A percentile compares a stretch with the other conserved stretches of the same genome.
phyloP scores from a whole-genome alignment of 805 yeast species.

The Candida xiaguanensis region DNA sequence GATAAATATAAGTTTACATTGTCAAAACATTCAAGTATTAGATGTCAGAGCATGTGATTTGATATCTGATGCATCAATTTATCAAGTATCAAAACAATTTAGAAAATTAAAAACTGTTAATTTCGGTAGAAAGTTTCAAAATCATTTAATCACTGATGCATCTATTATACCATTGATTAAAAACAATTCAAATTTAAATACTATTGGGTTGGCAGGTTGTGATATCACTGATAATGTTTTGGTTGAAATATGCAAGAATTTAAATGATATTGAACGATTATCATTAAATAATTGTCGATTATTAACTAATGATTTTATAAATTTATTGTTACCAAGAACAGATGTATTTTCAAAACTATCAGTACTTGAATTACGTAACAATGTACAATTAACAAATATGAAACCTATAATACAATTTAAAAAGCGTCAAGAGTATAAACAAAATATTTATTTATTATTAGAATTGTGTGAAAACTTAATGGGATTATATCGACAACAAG shows the following conservation, averaged over 20 bases:
- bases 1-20: constrained; percentile 44
- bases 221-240: constrained; percentile 68
- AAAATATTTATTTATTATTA: constrained; percentile 51
- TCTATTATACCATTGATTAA: constrained; percentile 57
- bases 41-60: constrained; percentile 83
- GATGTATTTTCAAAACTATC: constrained; percentile 49
- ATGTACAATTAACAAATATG: constrained; percentile 53
- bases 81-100: constrained; percentile 62
- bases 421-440: constrained; percentile 42
- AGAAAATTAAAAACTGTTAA: constrained; percentile 56
- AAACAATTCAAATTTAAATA: constrained; percentile 51
- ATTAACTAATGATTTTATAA: constrained; percentile 57
- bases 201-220: constrained; percentile 90
- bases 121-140: constrained; percentile 72
- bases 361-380: constrained; percentile 74
- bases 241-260: constrained; percentile 69
- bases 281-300: constrained; percentile 70
- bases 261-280: constrained; percentile 56
- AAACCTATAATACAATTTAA: constrained; percentile 68
- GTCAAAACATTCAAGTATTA: constrained; percentile 59
- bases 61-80: constrained; percentile 72
- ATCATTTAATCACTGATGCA: constrained; percentile 66
- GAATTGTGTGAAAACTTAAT: constrained; percentile 78
- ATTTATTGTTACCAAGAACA: constrained; percentile 31
- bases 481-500: constrained; percentile 55